phyloP scores from a whole-genome alignment of 2,329 filamentous ascomycete genomes.

The Leptographium procerum region DNA sequence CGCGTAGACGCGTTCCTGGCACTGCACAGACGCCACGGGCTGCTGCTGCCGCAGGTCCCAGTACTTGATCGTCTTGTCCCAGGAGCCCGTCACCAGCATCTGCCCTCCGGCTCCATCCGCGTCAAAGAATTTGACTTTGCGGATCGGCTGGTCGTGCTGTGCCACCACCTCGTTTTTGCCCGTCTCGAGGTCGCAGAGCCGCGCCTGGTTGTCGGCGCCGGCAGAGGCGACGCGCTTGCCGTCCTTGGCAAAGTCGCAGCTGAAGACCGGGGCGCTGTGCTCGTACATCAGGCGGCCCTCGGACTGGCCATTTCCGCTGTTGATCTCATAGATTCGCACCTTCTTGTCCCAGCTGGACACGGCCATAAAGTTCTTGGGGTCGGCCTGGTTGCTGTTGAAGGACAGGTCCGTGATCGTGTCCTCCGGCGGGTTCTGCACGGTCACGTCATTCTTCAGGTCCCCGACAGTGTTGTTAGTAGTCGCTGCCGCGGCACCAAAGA shows the following conservation, averaged over 20 bases:
- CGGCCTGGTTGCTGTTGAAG: constrained; percentile 44
- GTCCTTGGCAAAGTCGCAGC: constrained; percentile 88
- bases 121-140: constrained; percentile 68
- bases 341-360: constrained; percentile 97
- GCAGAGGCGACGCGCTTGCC: constrained; percentile 79
- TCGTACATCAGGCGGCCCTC: constrained; percentile 79
- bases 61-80: constrained; percentile 86
- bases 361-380: constrained; percentile 65
- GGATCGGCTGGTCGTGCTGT: constrained; percentile 74
- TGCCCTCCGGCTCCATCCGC: constrained; percentile 54
- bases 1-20: constrained; percentile 73
- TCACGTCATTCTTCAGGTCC: constrained; percentile 81
- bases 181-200: constrained; percentile 69
- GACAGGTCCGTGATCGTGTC: constrained; percentile 82
- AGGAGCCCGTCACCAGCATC: constrained; percentile 84
- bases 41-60: constrained; percentile 64
- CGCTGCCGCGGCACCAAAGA: constrained; percentile 44
- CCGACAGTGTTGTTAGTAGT: constrained; percentile 63
- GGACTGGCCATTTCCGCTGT: constrained; percentile 56
- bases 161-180: constrained; percentile 63
- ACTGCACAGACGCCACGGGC: constrained; percentile 54
- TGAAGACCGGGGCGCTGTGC: constrained; percentile 74
- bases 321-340: constrained; percentile 91
- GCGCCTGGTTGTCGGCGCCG: constrained; percentile 83
- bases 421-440: constrained; percentile 65